Conservation (phyloP, 495 filamentous ascomycete genomes). For the Neurospora sp. region DNA sequence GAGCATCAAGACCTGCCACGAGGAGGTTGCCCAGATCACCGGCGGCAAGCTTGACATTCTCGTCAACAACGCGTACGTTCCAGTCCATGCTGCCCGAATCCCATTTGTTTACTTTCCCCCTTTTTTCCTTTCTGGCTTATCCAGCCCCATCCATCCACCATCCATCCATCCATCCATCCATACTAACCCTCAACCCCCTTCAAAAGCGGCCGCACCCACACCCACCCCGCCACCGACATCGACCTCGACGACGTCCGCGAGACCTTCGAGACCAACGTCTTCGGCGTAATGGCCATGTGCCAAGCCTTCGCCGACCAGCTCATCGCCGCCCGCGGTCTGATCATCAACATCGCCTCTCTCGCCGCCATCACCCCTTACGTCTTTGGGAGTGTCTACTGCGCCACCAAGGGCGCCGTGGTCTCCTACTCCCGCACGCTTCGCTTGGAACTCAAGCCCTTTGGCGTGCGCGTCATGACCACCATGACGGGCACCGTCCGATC, state of each 20-base stretch:
- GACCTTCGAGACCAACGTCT: conserved; percentile 56
- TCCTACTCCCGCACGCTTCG: conserved; percentile 42
- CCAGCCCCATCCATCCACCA: neutral
- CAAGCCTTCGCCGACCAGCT: conserved; percentile 46
- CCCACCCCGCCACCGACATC: conserved; percentile 44
- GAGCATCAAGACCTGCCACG: conserved; percentile 39
- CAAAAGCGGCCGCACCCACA: conserved; percentile 39
- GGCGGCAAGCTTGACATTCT: conserved; percentile 51
- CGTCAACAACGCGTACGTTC: conserved; percentile 54
- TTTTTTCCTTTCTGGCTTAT: neutral
- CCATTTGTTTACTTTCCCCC: neutral
- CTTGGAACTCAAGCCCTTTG: conserved; percentile 44
- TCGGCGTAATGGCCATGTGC: conserved; percentile 44
- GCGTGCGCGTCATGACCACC: conserved; percentile 44
- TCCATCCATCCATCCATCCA: neutral
- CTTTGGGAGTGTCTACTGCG: conserved; percentile 42
- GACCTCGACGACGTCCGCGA: conserved; percentile 38
- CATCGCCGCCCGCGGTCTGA: conserved; percentile 39
- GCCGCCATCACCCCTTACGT: conserved; percentile 36
- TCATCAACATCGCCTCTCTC: conserved; percentile 47
- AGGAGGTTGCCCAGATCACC: conserved; percentile 39
- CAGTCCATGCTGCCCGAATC: neutral
- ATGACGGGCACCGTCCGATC: conserved; percentile 41
- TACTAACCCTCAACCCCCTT: neutral
- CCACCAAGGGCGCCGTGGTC: conserved; percentile 42